Base-by-base conservation (phyloP, 1,139 yeast species). In the Yarrowia galli region DNA sequence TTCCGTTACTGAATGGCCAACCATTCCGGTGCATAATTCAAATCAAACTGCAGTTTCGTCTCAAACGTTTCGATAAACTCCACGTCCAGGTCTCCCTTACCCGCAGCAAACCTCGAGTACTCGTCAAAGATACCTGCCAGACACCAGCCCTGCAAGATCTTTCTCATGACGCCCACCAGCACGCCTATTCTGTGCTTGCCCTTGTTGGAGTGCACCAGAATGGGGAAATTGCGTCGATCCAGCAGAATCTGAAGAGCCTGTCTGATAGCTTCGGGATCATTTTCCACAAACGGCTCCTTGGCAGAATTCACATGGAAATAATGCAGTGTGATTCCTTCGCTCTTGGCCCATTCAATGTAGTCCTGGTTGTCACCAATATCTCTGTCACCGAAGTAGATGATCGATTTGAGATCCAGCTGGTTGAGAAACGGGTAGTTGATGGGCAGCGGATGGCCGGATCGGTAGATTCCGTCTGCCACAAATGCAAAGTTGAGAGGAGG, bases 171-270 rank as follows among this genome's bases (percentile, higher is more conserved):
- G 0, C 98, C 99, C 20, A 92, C 96, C 58, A 92, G 81, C 1
- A 95, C 92, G 0, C 98, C 98, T 0, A 92, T 93, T 64, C 99
- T 80, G 76, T 95, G 99, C 76, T 95, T 93, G 10, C 99, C 98
- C 79, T 95, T 95, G 76, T 93, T 92, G 4, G 97, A 91, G 77
- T 95, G 98, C 18, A 95, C 85, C 69, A 95, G 81, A 42, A 93
- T 86, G 0, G 99, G 98, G 75, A 89, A 90, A 76, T 92, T 92
- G 35, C 87, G 85, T 67, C 84, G 82, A 75, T 92, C 89, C 58
- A 89, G 77, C 69, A 91, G 82, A 54, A 91, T 76, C 70, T 85
- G 83, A 67, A 93, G 80, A 0, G 96, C 92, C 32, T 80, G 77
- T 22, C 85, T 81, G 69, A 92, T 82, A 9, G 89, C 85, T 10